Evolutionary conservation across 1,139 yeast species (phyloP).

Genomic region (Saccharomycopsis hybrid): DNA sequence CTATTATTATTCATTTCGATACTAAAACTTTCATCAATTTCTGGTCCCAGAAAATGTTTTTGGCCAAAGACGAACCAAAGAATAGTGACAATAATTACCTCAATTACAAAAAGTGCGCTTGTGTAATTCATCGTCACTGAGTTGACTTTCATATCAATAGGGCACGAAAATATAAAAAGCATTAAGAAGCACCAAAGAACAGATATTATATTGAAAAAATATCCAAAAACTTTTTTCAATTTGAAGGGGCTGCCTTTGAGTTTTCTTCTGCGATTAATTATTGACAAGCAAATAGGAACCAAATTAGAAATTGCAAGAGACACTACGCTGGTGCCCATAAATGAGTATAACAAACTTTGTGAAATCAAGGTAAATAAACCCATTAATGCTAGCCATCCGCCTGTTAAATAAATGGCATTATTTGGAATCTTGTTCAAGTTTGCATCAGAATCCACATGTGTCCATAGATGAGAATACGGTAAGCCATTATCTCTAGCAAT

Average conservation of each 20-base stretch:
- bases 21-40: conserved; percentile 39
- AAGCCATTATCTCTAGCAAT: conserved; percentile 86
- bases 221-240: conserved; percentile 53
- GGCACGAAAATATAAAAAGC: conserved; percentile 60
- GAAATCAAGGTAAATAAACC: conserved; percentile 66
- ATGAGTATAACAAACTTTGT: conserved; percentile 73
- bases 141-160: conserved; percentile 64
- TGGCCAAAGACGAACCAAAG: conserved; percentile 58
- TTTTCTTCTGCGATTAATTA: conserved; percentile 56
- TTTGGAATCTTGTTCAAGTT: conserved; percentile 60
- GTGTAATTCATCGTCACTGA: conserved; percentile 71
- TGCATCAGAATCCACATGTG: conserved; percentile 50
- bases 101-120: conserved; percentile 47
- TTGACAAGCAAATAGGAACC: conserved; percentile 59
- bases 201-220: conserved; percentile 54
- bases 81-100: conserved; percentile 41
- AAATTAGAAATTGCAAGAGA: conserved; percentile 73
- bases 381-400: conserved; percentile 53
- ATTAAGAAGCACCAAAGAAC: conserved; percentile 57
- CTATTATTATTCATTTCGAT: conserved; percentile 1
- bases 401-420: conserved; percentile 66
- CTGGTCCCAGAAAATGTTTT: conserved; percentile 56
- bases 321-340: conserved; percentile 81
- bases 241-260: conserved; percentile 69
- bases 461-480: conserved; percentile 63